Conservation (phyloP, 768 basidiomycete genomes). For the Daedaleopsis sinensis region DNA sequence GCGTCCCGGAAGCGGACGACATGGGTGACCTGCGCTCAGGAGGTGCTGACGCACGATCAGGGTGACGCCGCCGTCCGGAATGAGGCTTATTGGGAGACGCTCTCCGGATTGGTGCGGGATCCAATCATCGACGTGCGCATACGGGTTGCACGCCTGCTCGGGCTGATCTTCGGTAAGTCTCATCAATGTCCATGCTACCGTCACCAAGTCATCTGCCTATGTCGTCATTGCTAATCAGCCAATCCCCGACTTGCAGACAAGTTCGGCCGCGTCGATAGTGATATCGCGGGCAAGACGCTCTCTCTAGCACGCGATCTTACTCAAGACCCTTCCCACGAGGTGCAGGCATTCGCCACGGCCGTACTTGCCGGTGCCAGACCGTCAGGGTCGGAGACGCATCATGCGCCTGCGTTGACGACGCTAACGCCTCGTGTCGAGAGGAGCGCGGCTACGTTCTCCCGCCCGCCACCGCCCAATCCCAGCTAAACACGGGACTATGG, state of each 20-base stretch:
- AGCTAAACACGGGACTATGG: constrained; percentile 12
- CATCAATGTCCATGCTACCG: constrained; percentile 2
- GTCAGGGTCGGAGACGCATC: neutral
- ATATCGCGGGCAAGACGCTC: constrained; percentile 12
- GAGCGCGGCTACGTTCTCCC: constrained; percentile 30
- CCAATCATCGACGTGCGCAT: constrained; percentile 83
- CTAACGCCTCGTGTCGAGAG: constrained; percentile 12
- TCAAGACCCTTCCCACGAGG: constrained; percentile 61
- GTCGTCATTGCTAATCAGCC: constrained; percentile 13
- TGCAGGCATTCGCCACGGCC: constrained; percentile 56
- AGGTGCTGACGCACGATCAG: constrained; percentile 46
- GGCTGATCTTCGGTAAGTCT: constrained; percentile 55
- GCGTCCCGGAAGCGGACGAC: constrained; percentile 41
- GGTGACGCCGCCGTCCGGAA: constrained; percentile 41
- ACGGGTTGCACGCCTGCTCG: constrained; percentile 75
- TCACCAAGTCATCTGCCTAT: constrained; percentile 1
- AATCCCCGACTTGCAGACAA: constrained; percentile 18
- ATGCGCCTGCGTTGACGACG: constrained; percentile 1
- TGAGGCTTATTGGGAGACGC: constrained; percentile 54
- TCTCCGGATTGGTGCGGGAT: constrained; percentile 64
- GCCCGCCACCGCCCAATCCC: constrained; percentile 30
- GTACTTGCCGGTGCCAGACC: constrained; percentile 8
- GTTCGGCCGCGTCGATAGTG: constrained; percentile 15
- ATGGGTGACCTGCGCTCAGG: constrained; percentile 74
- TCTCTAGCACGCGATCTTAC: constrained; percentile 49